Base-by-base conservation (phyloP, 2,329 filamentous ascomycete species). In the Neonectria faginata region DNA sequence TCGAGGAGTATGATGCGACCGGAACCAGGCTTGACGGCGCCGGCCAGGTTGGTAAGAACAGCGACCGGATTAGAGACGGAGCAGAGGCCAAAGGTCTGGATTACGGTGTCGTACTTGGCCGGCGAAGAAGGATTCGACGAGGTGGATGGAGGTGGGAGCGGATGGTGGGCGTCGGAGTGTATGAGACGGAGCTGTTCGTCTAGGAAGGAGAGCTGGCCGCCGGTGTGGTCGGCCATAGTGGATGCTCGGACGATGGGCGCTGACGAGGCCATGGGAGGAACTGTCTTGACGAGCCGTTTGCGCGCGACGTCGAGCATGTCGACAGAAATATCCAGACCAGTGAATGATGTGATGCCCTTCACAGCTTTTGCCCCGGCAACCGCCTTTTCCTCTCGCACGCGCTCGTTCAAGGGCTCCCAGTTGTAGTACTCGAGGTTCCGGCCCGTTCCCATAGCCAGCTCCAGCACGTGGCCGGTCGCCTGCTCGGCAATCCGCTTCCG, bases 81-180 rank as follows among this genome's bases (percentile, higher is more conserved):
- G 77, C 88, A 91, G 27, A 91, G 82, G 5, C 88, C 88, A 77
- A 91, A 90, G 0, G 87, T 89, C 73, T 90, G 88, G 31, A 90
- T 74, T 41, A 90, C 79, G 2, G 87, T 89, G 77, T 91, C 88
- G 78, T 90, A 91, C 67, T 82, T 82, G 6, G 74, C 48, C 78
- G 78, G 73, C 65, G 79, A 47, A 73, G 79, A n/a, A 73, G 79
- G 60, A 55, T 10, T 62, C 60, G 41, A 57, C 16, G 45, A 6
- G 74, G 79, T 8, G 36, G 68, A 79, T 64, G 80, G 77, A 5
- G 74, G 58, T 1, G 84, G 84, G 1, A 87, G 76, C 0, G 77
- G 69, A 36, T 77, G 67, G 64, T 83, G 81, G 3, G 83, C 85
- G 67, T 88, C 85, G 47, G 78, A 81, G 69, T 81, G 76, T 52